Evolutionary conservation across 176 grass and related monocot species (phyloP), one percentile per base, ranked within the genome.

Genomic region (Musa schizocarpa): DNA sequence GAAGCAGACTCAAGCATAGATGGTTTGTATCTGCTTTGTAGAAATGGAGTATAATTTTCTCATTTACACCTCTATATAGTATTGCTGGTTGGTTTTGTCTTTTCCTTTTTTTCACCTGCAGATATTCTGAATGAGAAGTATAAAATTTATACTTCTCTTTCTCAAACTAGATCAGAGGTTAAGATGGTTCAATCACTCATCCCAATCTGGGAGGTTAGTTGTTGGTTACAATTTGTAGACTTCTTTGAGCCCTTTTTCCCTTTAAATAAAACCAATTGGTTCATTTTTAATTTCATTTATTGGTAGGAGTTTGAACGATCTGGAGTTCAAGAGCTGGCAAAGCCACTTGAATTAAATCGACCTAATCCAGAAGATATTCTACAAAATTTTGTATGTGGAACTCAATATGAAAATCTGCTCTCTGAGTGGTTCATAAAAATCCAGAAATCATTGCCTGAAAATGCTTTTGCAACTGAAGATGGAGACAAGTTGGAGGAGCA

Each of bases 121-220:
- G 94, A 89, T 58, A 97, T 97, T 65, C 75, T 97, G 69, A 97
- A 93, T 65, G 86, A 85, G 84, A 97, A 87, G 82, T 77, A 83
- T 85, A 93, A 90, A 83, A 89, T 88, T 20, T 88, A 92, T 80
- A 87, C 90, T 17, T 82, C 90, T 85, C 83, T 97, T 80, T 93
- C 90, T 50, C 88, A 93, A 90, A 83, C 88, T 81, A 88, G 76
- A 12, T 48, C 80, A 22, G 86, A 93, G 72, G 83, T 75, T 14
- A 93, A 88, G 86, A 97, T 97, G 88, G 94, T 97, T 86, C 87
- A 88, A 72, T 97, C 94, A 77, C 94, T 97, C 66, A 26, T 91
- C 64, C 72, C 94, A 80, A 85, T 97, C 81, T 97, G 94, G 90
- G 88, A 97, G 88, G 94, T 93, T 22, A 77, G 52, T 79, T 77